Percentiles rank a stretch among this genome's conserved stretches.
These are phyloP conservation scores for Talaromyces sp. DNA, from an alignment of 2,329 filamentous ascomycete genomes.

Conservation along the genomic window DNA sequence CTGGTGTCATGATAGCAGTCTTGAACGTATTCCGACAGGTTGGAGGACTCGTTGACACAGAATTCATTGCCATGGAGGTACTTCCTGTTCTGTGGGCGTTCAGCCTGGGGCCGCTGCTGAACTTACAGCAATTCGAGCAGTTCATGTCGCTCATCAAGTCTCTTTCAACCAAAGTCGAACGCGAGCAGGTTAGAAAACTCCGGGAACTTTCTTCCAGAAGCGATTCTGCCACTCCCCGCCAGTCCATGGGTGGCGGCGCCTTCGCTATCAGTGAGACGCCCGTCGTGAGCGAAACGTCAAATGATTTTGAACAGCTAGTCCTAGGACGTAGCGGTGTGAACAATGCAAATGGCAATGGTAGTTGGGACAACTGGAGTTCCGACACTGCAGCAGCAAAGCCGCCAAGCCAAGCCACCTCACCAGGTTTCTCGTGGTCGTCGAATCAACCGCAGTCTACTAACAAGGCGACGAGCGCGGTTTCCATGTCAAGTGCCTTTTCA, in stretches of 20 bases:
- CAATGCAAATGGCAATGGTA: conserved; percentile 24
- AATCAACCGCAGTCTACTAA: conserved; percentile 17
- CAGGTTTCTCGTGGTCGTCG: conserved; percentile 44
- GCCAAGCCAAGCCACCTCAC: conserved; percentile 22
- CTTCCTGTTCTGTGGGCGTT: conserved; percentile 88
- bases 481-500: conserved; percentile 11
- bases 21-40: conserved; percentile 81
- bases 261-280: conserved; percentile 35
- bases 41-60: conserved; percentile 74
- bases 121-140: conserved; percentile 78
- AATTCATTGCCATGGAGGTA: conserved; percentile 88
- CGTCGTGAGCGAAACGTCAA: conserved; percentile 52
- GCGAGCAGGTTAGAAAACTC: conserved; percentile 82
- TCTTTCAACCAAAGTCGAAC: conserved; percentile 74
- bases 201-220: conserved; percentile 70
- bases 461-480: conserved; percentile 15
- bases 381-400: conserved; percentile 24
- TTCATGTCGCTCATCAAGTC: conserved; percentile 88
- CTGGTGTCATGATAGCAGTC: conserved; percentile 93
- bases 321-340: conserved; percentile 59
- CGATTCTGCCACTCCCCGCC: conserved; percentile 42
- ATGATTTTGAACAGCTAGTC: conserved; percentile 85
- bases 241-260: conserved; percentile 21
- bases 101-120: conserved; percentile 81
- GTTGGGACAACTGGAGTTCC: conserved; percentile 28